Base-by-base conservation (phyloP, 495 filamentous ascomycete species). In the Aspergillus panamensis region DNA sequence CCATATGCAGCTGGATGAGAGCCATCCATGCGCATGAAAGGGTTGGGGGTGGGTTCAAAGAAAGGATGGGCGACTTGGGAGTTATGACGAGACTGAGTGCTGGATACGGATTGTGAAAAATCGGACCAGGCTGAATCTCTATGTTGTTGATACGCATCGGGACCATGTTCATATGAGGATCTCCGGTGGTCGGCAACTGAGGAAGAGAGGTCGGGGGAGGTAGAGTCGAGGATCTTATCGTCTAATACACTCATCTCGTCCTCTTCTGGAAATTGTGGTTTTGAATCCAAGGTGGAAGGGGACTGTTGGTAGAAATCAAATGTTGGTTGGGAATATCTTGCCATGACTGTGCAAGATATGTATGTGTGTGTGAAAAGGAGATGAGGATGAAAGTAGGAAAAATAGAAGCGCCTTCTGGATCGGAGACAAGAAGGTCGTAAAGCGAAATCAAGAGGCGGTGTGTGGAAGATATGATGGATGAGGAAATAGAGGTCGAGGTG, bases 221-320 rank as follows among this genome's bases (percentile, higher is more conserved):
- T 67, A 79, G 82, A 62, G 70, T 92, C 90, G 60, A 93, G 82
- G 68, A 92, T 92, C 76, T 88, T 87, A 44, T 93, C 88, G 74
- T 95, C 90, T 61, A 95, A 77, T 71, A 92, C 87, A 69, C 82
- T 87, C 71, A 83, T 82, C 66, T 91, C 88, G 73, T 93, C 89
- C 58, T 92, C 89, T 60, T 92, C 88, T 60, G 87, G 82, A 76
- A 78, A 86, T 62, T 83, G 81, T 50, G 82, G 77, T 55, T 63
- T 80, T 51, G 85, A 80, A 65, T 88, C 84, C 70, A 88, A 76
- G 33, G 83, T 75, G 63, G 86, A 75, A 33, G 82, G 73, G 59
- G 81, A 80, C 65, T 82, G 75, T 78, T 83, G 77, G 71, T 87
- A 87, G 70, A 78, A 87, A 61, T 86, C 79, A 62, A 72, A 75